phyloP scores from a whole-genome alignment of 768 basidiomycete species.

The Tubosaeta brunneosetosa region DNA sequence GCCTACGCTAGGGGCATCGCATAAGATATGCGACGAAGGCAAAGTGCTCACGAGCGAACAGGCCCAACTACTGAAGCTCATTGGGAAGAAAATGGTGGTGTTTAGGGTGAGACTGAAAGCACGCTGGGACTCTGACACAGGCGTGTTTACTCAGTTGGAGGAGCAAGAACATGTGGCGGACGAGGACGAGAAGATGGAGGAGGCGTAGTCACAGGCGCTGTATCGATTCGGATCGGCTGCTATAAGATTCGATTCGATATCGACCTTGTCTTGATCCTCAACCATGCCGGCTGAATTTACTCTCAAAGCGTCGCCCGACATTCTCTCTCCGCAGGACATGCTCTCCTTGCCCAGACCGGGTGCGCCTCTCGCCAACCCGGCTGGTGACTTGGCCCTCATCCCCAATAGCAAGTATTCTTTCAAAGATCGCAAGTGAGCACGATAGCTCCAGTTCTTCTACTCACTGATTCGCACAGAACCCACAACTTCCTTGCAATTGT shows the following conservation, averaged over 20 bases:
- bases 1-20: conserved; percentile 74
- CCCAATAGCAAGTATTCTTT: conserved; percentile 67
- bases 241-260: conserved; percentile 6
- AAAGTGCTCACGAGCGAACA: conserved; percentile 79
- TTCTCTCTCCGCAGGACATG: conserved; percentile 70
- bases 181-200: conserved; percentile 48
- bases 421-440: conserved; percentile 64
- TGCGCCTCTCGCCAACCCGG: conserved; percentile 57
- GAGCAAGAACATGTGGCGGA: conserved; percentile 28
- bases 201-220: conserved; percentile 31
- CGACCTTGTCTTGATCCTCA: conserved; percentile 32
- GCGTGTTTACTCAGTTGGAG: conserved; percentile 58
- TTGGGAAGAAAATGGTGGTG: conserved; percentile 83
- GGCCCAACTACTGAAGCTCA: conserved; percentile 87
- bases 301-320: conserved; percentile 53
- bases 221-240: not conserved
- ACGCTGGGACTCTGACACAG: conserved; percentile 67
- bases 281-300: conserved; percentile 41
- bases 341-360: conserved; percentile 67
- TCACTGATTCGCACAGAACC: conserved; percentile 43
- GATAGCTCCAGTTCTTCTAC: not conserved
- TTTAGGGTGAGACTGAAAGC: conserved; percentile 71
- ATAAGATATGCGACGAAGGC: conserved; percentile 80
- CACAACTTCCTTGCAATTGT: conserved; percentile 63
- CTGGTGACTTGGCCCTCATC: conserved; percentile 65